phyloP scores from a whole-genome alignment of 768 basidiomycete species.

The Lactarius tabidus region DNA sequence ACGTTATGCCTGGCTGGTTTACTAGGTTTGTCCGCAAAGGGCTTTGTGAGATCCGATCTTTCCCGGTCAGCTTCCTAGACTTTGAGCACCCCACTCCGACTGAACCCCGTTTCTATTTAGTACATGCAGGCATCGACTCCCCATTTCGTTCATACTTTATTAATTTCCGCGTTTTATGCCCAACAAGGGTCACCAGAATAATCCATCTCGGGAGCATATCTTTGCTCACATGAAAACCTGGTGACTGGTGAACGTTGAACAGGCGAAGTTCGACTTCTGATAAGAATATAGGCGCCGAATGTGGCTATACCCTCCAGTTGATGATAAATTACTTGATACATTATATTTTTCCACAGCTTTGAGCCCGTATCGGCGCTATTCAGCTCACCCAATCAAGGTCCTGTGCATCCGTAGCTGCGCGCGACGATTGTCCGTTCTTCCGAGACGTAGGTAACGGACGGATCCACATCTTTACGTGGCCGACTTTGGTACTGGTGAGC shows the following conservation, averaged over 20 bases:
- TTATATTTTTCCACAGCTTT: constrained; percentile 9
- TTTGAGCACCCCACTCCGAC: too few relatives aligned
- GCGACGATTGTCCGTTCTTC: constrained; percentile 20
- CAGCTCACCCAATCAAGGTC: constrained; percentile 20
- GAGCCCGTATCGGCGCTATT: neutral
- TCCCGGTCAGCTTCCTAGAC: too few relatives aligned
- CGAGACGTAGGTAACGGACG: constrained; percentile 46
- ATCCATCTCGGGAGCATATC: neutral
- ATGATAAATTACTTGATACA: constrained; percentile 17
- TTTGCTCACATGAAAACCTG: neutral
- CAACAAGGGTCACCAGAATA: neutral
- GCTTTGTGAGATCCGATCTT: too few relatives aligned
- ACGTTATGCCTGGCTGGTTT: too few relatives aligned
- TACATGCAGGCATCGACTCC: neutral
- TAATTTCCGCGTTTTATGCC: neutral
- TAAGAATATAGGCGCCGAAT: neutral
- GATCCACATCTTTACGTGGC: constrained; percentile 82
- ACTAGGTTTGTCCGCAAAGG: too few relatives aligned
- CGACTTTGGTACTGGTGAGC: constrained; percentile 72
- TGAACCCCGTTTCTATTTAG: too few relatives aligned
- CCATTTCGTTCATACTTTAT: neutral
- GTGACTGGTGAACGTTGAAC: neutral
- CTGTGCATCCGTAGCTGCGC: constrained; percentile 12
- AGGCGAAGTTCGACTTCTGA: neutral
- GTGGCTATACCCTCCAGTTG: neutral